Base-by-base conservation (phyloP, 106 monocot genomes). In the Dactylorhiza incarnata region DNA sequence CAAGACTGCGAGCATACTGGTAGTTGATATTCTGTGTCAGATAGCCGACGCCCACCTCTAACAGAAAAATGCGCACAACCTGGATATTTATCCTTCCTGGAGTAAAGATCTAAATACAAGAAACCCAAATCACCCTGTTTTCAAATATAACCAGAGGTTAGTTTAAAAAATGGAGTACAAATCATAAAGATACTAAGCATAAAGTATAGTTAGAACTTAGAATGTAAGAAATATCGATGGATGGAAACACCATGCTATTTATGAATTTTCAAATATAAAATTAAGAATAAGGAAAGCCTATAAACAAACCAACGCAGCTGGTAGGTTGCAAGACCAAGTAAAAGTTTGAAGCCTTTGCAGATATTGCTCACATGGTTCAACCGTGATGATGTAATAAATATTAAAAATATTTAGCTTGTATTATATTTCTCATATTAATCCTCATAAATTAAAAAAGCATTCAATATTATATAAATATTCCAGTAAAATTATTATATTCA, bases 31-130 rank as follows among this genome's bases (percentile, higher is more conserved):
- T 89, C 89, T 29, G 77, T 75, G 23, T 84, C 82, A 74, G 89
- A 87, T 58, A 93, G 26, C 48, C 74, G 78, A 25, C 96, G 83
- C 14, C 93, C 96, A 16, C 96, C 96, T 86, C 83, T 83, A 75
- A 97, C 82, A 19, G 93, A 85, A 91, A 93, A 97, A 86, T 97
- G 96, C 63, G 96, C 96, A 83, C 96, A 97, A 22, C 93, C 89
- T 47, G 93, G 96, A 81, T 87, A 91, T 52, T 97, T 97, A 14
- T 82, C 89, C 71, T 83, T 77, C 74, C 96, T 89, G 23, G 90
- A 79, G 81, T 93, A 93, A 75, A 97, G 87, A 83, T 97, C 96
- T 78, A 97, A 89, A 80, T 93, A 96, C 43, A 96, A 45, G 73
- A 82, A 89, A 12, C 95, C 95, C 73, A 96, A 79, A 83, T 90